phyloP scores from a whole-genome alignment of 345 rosid genomes.

The Citrus sp. region DNA sequence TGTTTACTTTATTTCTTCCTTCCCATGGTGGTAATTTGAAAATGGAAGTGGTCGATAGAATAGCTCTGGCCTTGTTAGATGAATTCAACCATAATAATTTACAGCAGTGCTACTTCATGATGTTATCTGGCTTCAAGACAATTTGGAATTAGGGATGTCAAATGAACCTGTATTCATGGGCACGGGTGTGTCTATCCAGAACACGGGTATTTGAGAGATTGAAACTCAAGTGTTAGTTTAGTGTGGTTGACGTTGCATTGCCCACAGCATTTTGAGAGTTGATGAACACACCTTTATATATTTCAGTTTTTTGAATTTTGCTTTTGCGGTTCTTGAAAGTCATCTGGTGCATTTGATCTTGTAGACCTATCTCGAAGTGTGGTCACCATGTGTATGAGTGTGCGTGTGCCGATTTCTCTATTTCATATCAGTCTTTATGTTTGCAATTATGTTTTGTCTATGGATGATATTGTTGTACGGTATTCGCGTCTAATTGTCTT shows the following conservation, averaged over 20 bases:
- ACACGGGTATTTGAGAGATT: not conserved
- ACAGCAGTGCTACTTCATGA: not conserved
- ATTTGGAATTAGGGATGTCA: not conserved
- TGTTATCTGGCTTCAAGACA: not conserved
- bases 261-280: not conserved
- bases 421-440: not conserved
- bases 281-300: not conserved
- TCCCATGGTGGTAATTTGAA: not conserved
- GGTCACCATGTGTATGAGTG: not conserved
- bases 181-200: not conserved
- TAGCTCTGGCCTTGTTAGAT: not conserved
- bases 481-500: not conserved
- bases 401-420: not conserved
- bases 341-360: not conserved
- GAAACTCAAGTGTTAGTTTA: not conserved
- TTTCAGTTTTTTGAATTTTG: not conserved
- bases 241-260: not conserved
- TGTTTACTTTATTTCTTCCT: not conserved
- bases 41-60: not conserved
- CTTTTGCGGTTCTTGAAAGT: not conserved
- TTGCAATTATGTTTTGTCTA: not conserved
- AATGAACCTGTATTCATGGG: too few species aligned
- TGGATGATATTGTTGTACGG: not conserved
- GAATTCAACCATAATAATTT: not conserved
- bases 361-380: not conserved